Conservation (phyloP, 805 yeast species). For the Tetrapisispora arboricola region DNA sequence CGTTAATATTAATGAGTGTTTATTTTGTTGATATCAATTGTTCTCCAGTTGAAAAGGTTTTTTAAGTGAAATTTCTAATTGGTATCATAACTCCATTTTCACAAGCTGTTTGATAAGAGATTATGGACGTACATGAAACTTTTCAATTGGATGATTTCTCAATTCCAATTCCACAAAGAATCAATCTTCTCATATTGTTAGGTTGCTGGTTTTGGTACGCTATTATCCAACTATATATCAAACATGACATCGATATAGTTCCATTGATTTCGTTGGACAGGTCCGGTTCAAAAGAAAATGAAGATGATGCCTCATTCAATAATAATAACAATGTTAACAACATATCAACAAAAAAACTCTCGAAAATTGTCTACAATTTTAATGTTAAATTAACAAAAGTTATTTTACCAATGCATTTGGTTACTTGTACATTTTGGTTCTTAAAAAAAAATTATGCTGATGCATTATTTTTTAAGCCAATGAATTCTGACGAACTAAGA, state of each 20-base stretch:
- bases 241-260: conserved; percentile 35
- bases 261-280: conserved; percentile 9
- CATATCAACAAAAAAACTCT: neutral
- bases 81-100: too few relatives aligned
- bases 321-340: neutral
- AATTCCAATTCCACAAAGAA: conserved; percentile 42
- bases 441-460: conserved; percentile 7
- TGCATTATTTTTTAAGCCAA: neutral
- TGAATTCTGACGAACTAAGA: neutral
- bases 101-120: neutral
- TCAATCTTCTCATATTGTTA: conserved; percentile 37
- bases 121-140: neutral
- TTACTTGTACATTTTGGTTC: conserved; percentile 5
- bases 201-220: conserved; percentile 48
- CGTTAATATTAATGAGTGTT: too few relatives aligned
- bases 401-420: conserved; percentile 17
- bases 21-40: too few relatives aligned
- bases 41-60: too few relatives aligned
- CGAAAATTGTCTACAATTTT: neutral
- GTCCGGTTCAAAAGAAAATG: neutral
- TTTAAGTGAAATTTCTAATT: too few relatives aligned
- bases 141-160: neutral
- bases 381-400: conserved; percentile 1
- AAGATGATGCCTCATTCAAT: neutral
- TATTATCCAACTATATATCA: conserved; percentile 33